Base-by-base conservation (phyloP, 2,329 filamentous ascomycete species). In the Colletotrichum camelliae region DNA sequence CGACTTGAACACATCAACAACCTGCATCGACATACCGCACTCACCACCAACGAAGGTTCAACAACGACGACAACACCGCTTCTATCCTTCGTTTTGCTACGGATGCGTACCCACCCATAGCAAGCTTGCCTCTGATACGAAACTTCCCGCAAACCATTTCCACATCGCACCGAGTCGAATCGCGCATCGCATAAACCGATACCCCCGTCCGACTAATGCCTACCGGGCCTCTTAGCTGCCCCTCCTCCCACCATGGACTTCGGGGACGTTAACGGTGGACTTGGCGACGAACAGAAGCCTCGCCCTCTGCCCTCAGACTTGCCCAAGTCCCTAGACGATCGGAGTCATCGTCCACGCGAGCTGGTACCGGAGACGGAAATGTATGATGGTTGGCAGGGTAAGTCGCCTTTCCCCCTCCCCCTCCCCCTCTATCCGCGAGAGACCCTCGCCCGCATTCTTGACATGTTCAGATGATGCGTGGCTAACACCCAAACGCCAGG, bases 371-470 rank as follows among this genome's bases (percentile, higher is more conserved):
- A 98, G 88, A 98, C 96, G 55, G 97, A 98, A 88, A 95, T 98
- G 87, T 99, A 98, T 84, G 97, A 99, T 90, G 97, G 95, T 80
- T 99, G 97, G 97, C 96, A 98, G 93, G 96, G 96, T 89, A 79
- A 77, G 87, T 86, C 43, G 31, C 66, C n/a, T 15, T 65, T 33
- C 15, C 12, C 21, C 35, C 29, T 55, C 57, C 57, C 43, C 37
- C 43, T 62, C 62, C 58, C 31, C 68, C 33, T 35, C 24, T 21
- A 21, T 21, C 43, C 43, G 43, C 43, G 43, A 21, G n/a, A 48
- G 43, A 21, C 43, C 31, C 39, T 12, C 9, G 21, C 70, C 37
- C 21, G 27, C 12, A 29, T 48, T 48, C 60, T 58, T 52, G 33
- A 39, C 69, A 39, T 62, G 29, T 10, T 35, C n/a, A 18, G 62